Percentiles rank a stretch among this genome's conserved stretches.
Conservation (phyloP, 495 filamentous ascomycete genomes). For the Neurospora sp. region DNA sequence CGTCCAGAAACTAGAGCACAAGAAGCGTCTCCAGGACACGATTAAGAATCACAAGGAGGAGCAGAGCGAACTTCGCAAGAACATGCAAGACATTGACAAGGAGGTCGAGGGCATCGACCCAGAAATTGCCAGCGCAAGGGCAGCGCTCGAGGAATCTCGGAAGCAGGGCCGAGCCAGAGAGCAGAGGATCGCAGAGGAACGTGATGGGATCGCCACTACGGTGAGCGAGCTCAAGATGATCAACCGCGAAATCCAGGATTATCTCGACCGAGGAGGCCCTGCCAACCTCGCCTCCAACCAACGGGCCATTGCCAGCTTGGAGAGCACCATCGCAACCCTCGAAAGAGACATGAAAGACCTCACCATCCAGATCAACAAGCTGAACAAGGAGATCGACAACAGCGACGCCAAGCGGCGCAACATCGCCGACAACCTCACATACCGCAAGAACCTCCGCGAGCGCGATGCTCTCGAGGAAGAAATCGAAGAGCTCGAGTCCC, state of each 20-base stretch:
- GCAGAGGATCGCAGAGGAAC: conserved; percentile 60
- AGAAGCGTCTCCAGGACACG: conserved; percentile 51
- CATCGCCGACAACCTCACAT: conserved; percentile 79
- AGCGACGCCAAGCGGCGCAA: conserved; percentile 68
- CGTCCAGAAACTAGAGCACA: conserved; percentile 67
- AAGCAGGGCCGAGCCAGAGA: conserved; percentile 63
- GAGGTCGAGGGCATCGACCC: conserved; percentile 63
- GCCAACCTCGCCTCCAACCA: conserved; percentile 58
- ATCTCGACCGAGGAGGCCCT: conserved; percentile 66
- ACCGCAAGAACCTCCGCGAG: conserved; percentile 60
- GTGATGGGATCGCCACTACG: conserved; percentile 58
- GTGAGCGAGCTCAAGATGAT: conserved; percentile 65
- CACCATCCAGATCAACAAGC: conserved; percentile 59
- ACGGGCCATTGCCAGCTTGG: conserved; percentile 55
- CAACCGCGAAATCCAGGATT: conserved; percentile 69
- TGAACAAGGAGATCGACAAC: conserved; percentile 67
- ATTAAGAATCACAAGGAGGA: conserved; percentile 63
- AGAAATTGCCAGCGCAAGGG: conserved; percentile 61
- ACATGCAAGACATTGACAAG: conserved; percentile 53
- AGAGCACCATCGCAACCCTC: conserved; percentile 52
- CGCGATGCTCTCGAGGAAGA: conserved; percentile 56
- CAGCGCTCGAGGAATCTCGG: conserved; percentile 63
- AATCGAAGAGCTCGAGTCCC: conserved; percentile 64
- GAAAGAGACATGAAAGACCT: conserved; percentile 59
- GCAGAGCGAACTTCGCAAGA: conserved; percentile 56